Percentiles rank a stretch among this genome's conserved stretches.
phyloP scores from a whole-genome alignment of 495 filamentous ascomycete genomes.

The Aspergillus nidulans region DNA sequence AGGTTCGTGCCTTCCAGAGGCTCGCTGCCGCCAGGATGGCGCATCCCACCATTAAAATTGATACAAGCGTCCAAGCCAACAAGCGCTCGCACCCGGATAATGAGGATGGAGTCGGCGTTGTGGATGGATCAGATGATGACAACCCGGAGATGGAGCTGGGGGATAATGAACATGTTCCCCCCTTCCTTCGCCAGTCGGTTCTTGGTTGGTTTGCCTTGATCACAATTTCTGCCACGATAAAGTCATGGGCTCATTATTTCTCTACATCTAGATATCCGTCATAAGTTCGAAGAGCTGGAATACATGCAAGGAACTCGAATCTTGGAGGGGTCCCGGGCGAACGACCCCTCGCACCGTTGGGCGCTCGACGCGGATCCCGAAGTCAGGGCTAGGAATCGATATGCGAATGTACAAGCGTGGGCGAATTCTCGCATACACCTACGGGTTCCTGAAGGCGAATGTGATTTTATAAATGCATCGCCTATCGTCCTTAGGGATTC shows the following conservation, averaged over 20 bases:
- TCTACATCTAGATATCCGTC: slow-evolving; percentile 33
- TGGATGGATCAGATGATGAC: slow-evolving; percentile 28
- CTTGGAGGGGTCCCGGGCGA: slow-evolving; percentile 30
- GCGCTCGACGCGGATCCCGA: slow-evolving; percentile 49
- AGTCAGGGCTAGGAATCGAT: slow-evolving; percentile 65
- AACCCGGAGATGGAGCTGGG: slow-evolving; percentile 30
- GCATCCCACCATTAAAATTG: slow-evolving; percentile 44
- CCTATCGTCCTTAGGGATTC: slow-evolving; percentile 68
- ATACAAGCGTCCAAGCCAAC: slow-evolving; percentile 38
- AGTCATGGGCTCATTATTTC: slow-evolving; percentile 1
- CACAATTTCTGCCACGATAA: not conserved
- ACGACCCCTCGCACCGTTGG: slow-evolving; percentile 40
- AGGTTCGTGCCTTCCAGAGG: slow-evolving; percentile 42
- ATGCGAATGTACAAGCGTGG: slow-evolving; percentile 82
- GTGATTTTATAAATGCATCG: slow-evolving; percentile 96
- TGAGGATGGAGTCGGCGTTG: slow-evolving; percentile 30
- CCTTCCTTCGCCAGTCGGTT: slow-evolving; percentile 40
- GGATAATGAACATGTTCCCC: slow-evolving; percentile 36
- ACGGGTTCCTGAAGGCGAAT: slow-evolving; percentile 69
- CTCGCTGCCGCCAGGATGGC: slow-evolving; percentile 46
- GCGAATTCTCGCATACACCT: slow-evolving; percentile 80
- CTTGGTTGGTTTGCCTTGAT: slow-evolving; percentile 32
- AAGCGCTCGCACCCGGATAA: slow-evolving; percentile 39
- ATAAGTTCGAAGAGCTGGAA: slow-evolving; percentile 47
- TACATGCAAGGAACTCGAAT: slow-evolving; percentile 41